Conservation (phyloP, 2,329 filamentous ascomycete genomes). For the Beauveria sp. region DNA sequence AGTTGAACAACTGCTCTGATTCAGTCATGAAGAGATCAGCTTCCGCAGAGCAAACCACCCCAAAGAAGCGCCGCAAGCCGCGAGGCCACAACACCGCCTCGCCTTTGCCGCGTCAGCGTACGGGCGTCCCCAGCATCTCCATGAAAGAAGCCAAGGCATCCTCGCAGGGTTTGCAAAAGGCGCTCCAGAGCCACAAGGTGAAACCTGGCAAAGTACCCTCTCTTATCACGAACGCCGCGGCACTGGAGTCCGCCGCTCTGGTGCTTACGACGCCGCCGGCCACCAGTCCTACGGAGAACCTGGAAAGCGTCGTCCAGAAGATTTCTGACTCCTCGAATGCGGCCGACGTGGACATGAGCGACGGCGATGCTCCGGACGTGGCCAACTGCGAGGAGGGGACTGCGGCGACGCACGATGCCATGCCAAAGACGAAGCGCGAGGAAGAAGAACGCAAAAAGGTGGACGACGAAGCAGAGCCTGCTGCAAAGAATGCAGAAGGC, state of each 20-base stretch:
- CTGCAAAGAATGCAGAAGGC: not conserved
- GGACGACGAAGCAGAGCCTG: not conserved
- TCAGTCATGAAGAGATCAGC: not conserved
- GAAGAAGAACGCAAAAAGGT: not conserved
- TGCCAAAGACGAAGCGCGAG: not conserved
- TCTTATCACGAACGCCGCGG: not conserved
- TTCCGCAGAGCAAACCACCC: not conserved
- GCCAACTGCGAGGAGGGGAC: no score
- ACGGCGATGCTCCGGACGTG: not conserved
- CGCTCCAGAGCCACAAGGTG: not conserved
- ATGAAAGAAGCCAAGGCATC: not conserved
- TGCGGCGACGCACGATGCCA: no score
- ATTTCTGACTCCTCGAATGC: not conserved
- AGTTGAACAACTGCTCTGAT: no score
- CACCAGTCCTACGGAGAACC: not conserved
- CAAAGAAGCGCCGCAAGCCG: slow-evolving; percentile 3
- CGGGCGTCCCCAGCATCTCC: not conserved
- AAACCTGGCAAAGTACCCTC: not conserved
- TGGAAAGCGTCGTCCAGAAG: not conserved
- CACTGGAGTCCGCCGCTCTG: not conserved
- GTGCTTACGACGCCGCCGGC: not conserved
- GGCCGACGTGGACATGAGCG: not conserved
- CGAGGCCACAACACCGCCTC: not conserved
- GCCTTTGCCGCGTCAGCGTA: not conserved
- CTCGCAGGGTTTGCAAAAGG: not conserved